These are phyloP conservation scores for Alloascoidea africana DNA, from an alignment of 805 yeast genomes.

Conservation along the genomic window DNA sequence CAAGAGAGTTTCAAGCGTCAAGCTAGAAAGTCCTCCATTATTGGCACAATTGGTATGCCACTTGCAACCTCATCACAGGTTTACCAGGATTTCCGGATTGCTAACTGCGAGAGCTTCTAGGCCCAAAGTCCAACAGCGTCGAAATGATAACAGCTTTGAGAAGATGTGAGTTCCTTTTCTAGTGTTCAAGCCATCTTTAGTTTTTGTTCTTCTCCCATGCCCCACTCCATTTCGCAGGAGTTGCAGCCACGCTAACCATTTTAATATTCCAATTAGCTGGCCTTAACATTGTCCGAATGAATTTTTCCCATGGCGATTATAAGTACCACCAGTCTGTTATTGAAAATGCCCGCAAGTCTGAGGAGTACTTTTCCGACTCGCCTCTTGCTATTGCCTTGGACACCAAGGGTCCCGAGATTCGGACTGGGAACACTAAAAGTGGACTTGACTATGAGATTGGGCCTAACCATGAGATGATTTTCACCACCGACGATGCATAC, in stretches of 20 bases:
- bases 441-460: slow-evolving; percentile 71
- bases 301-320: slow-evolving; percentile 96
- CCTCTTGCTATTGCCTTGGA: slow-evolving; percentile 97
- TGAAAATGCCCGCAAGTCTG: slow-evolving; percentile 93
- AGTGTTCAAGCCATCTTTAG: not conserved
- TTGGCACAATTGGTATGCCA: slow-evolving; percentile 77
- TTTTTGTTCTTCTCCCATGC: not conserved
- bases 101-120: slow-evolving; percentile 6
- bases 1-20: slow-evolving; percentile 60
- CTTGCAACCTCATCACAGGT: too few relatives aligned
- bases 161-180: slow-evolving; percentile 24
- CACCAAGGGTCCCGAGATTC: slow-evolving; percentile 98
- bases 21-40: slow-evolving; percentile 88
- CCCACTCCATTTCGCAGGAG: not conserved
- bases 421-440: slow-evolving; percentile 89
- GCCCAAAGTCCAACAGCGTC: slow-evolving; percentile 91
- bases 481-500: slow-evolving; percentile 81
- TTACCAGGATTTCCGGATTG: too few relatives aligned
- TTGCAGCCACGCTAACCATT: slow-evolving; percentile 1
- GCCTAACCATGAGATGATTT: slow-evolving; percentile 79
- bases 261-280: slow-evolving; percentile 39
- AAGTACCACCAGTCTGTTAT: slow-evolving; percentile 95
- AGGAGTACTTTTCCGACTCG: slow-evolving; percentile 80
- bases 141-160: slow-evolving; percentile 77
- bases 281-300: slow-evolving; percentile 95